Base-by-base conservation (phyloP, 2,329 filamentous ascomycete species). In the Sporothrix schenckii region DNA sequence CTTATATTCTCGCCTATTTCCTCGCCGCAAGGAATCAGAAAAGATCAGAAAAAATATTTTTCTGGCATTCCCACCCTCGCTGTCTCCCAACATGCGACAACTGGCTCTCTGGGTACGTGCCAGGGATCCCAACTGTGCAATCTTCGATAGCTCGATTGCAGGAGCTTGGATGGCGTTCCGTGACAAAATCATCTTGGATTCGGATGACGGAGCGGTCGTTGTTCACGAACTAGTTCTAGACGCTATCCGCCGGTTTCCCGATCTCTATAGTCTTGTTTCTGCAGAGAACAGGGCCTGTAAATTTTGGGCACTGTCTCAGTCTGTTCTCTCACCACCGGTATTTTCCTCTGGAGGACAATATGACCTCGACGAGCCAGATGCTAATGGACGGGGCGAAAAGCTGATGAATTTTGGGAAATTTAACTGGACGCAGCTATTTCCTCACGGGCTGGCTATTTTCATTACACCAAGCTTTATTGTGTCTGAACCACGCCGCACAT, bases 401-500 rank as follows among this genome's bases (percentile, higher is more conserved):
- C 39, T 19, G 6, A 21, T 21, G 4, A 13, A 13, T 4, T 76
- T 80, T 0, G 80, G 80, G 0, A 77, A 77, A 21, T 74, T 83
- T 6, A 76, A 74, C 9, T 72, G 81, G 47, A 82, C 77, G 1
- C 78, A 78, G 3, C 74, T 86, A 2, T 84, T 86, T 68, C 83
- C 83, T 2, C 75, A 77, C 27, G 82, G 83, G 0, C 77, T 80
- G 7, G 82, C 78, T 4, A 78, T 86, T n/a, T 74, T 86, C 0
- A 75, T 86, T 3, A 85, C 83, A 0, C 84, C 84, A 4, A 85
- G 84, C 72, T 85, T 86, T 65, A 76, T 82, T 1, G 76, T 84
- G 13, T 80, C 82, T 0, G 82, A 85, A 66, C 84, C 84, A 1
- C 73, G 74, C 3, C 78, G 75, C 30, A 75, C 81, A 1, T 77